Evolutionary conservation across 768 basidiomycete species (phyloP), one percentile per base, ranked within the genome.

Genomic region (Lactarius sanguifluus): DNA sequence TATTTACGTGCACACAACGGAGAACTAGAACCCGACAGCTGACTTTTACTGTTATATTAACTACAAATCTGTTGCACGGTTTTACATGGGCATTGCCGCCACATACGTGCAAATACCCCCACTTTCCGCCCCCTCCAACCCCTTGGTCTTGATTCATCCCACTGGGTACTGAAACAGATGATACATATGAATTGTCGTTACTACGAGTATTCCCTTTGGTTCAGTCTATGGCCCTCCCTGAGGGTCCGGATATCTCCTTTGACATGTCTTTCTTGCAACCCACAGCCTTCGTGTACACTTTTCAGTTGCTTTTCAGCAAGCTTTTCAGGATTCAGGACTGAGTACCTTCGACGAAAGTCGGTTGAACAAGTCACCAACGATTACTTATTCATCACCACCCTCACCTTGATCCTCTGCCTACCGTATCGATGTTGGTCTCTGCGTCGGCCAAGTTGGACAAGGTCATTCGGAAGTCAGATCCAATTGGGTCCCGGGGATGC

Each of bases 131-230:
- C 61, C 71, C 64, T 77, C 74, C 23, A 82, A 77, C 67, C 72
- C 81, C 61, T 34, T 8, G 34, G 9, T 9, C 36, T 76, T 80
- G 45, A 67, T 82, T 65, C 75, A 64, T 79, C 81, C 54, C 70
- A 79, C 32, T 92, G 89, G 88, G 85, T 82, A 2, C 74, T 81
- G 86, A 28, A 86, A 88, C 86, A 0, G 86, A 90, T 62, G 73
- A 80, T 10, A 88, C 91, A 0, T 92, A 89, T 68, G 91, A 92
- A 25, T 92, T 91, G 0, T 89, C 90, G 1, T 77, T 89, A n/a
- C 78, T 94, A 30, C 79, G 78, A 6, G 86, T 90, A 0, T 91
- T 92, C 3, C 89, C 88, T n/a, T 87, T 88, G 23, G 78, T 84
- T 4, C 81, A 76, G 56, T 80, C 81, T 6, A 69, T 77, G 5